These are phyloP conservation scores for Oryza glaberrima DNA, from an alignment of 176 grass and related monocot species.

Conservation along the genomic window DNA sequence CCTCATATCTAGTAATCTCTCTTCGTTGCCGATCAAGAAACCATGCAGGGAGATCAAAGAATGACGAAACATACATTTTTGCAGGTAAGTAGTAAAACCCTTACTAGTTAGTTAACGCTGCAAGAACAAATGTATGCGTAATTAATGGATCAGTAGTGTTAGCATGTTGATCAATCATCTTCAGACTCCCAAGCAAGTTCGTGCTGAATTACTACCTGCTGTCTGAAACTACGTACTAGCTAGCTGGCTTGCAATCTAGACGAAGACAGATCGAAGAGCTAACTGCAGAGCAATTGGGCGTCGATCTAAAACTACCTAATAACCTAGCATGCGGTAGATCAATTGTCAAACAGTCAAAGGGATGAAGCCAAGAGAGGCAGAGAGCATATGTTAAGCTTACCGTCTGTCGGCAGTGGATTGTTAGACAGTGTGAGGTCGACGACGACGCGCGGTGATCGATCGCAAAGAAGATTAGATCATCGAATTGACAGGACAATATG, in stretches of 20 bases:
- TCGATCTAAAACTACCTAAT: neutral
- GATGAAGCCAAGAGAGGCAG: neutral
- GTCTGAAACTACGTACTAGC: neutral
- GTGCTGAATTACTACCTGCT: neutral
- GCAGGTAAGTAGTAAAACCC: neutral
- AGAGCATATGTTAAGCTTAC: neutral
- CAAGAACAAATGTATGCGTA: neutral
- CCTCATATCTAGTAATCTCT: no score
- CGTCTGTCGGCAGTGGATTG: neutral
- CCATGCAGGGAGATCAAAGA: neutral
- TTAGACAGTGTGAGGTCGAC: neutral
- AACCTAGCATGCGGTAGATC: neutral
- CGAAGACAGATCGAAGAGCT: neutral
- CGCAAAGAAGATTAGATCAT: neutral
- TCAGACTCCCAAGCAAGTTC: neutral
- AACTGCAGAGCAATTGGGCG: neutral
- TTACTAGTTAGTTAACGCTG: neutral
- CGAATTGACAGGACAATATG: conserved; percentile 6
- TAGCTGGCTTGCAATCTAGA: neutral
- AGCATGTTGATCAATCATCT: neutral
- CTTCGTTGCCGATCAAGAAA: neutral
- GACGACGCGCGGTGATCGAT: neutral
- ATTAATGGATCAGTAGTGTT: neutral
- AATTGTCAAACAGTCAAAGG: neutral
- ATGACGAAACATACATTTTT: neutral